Conservation (phyloP, 768 basidiomycete genomes). For the Jaapia argillacea region DNA sequence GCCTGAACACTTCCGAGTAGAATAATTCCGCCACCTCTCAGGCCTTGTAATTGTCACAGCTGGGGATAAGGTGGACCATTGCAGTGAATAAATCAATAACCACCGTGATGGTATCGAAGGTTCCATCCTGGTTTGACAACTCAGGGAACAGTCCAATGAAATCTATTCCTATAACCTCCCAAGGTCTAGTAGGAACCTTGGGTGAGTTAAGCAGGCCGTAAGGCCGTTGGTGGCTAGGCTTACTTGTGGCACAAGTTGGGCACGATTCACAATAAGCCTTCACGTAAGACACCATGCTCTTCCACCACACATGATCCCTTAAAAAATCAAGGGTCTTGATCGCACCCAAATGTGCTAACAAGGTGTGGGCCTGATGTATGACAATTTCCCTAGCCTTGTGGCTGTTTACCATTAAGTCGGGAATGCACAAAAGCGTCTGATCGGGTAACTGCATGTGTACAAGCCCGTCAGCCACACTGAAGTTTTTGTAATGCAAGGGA, state of each 20-base stretch:
- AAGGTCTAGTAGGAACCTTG: slow-evolving; percentile 14
- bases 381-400: slow-evolving; percentile 18
- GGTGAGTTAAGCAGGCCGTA: slow-evolving; percentile 17
- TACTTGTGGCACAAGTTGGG: slow-evolving; percentile 10
- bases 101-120: slow-evolving; percentile 15
- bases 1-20: slow-evolving; percentile 23
- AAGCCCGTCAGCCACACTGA: slow-evolving; percentile 12
- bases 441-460: slow-evolving; percentile 7
- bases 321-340: slow-evolving; percentile 24
- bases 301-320: slow-evolving; percentile 29
- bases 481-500: slow-evolving; percentile 16
- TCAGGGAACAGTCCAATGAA: slow-evolving; percentile 16
- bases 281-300: slow-evolving; percentile 18
- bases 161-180: slow-evolving; percentile 20
- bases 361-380: slow-evolving; percentile 26
- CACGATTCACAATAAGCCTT: slow-evolving; percentile 18
- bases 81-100: slow-evolving; percentile 15
- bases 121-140: slow-evolving; percentile 11
- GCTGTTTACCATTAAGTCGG: slow-evolving; percentile 12
- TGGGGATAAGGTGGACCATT: slow-evolving; percentile 20
- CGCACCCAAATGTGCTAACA: slow-evolving; percentile 27
- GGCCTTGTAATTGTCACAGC: slow-evolving; percentile 18
- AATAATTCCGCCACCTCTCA: slow-evolving; percentile 25
- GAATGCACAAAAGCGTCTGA: slow-evolving; percentile 16
- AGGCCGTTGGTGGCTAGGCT: slow-evolving; percentile 12